These are phyloP conservation scores for Lyophyllum semitale DNA, from an alignment of 768 basidiomycete species.

Conservation along the genomic window DNA sequence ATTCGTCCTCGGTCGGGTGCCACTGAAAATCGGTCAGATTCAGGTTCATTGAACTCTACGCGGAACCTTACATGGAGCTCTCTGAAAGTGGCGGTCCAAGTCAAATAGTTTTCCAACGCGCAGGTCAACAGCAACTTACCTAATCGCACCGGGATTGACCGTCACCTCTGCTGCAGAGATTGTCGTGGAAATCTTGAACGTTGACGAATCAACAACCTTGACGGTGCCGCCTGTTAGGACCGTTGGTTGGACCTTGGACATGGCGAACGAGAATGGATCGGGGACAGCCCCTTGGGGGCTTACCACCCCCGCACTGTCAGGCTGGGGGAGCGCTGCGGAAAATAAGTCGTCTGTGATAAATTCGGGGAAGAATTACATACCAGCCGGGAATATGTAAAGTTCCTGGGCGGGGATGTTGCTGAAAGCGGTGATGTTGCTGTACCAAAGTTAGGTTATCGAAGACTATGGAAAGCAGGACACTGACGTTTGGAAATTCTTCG, in stretches of 20 bases:
- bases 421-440: slow-evolving; percentile 36
- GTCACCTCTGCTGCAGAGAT: slow-evolving; percentile 61
- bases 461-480: not conserved
- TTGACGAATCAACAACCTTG: slow-evolving; percentile 53
- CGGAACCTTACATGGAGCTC: slow-evolving; percentile 57
- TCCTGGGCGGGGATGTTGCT: slow-evolving; percentile 45
- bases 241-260: slow-evolving; percentile 48
- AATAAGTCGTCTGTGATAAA: not conserved
- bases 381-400: slow-evolving; percentile 54
- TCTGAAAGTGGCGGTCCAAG: slow-evolving; percentile 26
- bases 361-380: slow-evolving; percentile 23
- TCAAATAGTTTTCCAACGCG: not conserved
- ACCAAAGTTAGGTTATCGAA: not conserved
- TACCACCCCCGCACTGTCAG: slow-evolving; percentile 32
- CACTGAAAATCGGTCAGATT: slow-evolving; percentile 41
- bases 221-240: slow-evolving; percentile 48
- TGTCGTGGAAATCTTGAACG: slow-evolving; percentile 50
- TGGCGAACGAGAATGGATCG: slow-evolving; percentile 46
- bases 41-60: not conserved
- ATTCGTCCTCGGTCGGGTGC: slow-evolving; percentile 72
- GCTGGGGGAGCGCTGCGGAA: slow-evolving; percentile 33
- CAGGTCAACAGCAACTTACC: slow-evolving; percentile 28
- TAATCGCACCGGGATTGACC: slow-evolving; percentile 57
- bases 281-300: slow-evolving; percentile 49
- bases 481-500: slow-evolving; percentile 51